A percentile compares a stretch with the other conserved stretches of the same genome.
phyloP scores from a whole-genome alignment of 768 basidiomycete genomes.

The Boletus subparvulus region DNA sequence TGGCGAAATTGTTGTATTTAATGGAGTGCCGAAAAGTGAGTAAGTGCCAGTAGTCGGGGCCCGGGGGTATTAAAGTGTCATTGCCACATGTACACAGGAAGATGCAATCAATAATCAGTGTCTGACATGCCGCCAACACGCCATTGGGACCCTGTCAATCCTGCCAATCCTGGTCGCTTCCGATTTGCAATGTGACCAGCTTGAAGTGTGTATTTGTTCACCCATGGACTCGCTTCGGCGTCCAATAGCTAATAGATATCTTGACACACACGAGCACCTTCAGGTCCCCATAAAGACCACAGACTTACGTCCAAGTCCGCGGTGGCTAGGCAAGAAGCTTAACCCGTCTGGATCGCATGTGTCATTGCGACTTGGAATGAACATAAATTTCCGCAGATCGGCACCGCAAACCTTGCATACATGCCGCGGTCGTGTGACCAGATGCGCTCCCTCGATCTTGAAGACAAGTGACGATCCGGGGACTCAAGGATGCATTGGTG shows the following conservation, averaged over 20 bases:
- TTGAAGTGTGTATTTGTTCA: slow-evolving; percentile 2
- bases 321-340: slow-evolving; percentile 18
- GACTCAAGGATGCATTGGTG: slow-evolving; percentile 3
- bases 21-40: too few species aligned
- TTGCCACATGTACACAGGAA: too few species aligned
- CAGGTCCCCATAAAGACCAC: slow-evolving; percentile 5
- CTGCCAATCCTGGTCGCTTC: neutral
- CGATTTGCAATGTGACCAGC: neutral
- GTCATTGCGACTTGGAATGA: slow-evolving; percentile 1
- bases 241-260: slow-evolving; percentile 14
- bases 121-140: neutral
- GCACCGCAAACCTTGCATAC: slow-evolving; percentile 15
- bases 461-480: slow-evolving; percentile 13
- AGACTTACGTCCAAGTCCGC: slow-evolving; percentile 17
- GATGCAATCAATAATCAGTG: neutral
- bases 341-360: neutral
- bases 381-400: slow-evolving; percentile 10
- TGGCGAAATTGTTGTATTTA: too few species aligned
- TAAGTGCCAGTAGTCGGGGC: too few species aligned
- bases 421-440: slow-evolving; percentile 11
- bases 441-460: slow-evolving; percentile 6
- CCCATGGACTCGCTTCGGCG: neutral
- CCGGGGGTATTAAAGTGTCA: too few species aligned
- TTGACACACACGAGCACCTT: slow-evolving; percentile 2
- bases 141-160: neutral